Evolutionary conservation across 169 alveolate genomes (phyloP), one percentile per base, ranked within the genome.

Genomic region (Blepharisma undulans): DNA sequence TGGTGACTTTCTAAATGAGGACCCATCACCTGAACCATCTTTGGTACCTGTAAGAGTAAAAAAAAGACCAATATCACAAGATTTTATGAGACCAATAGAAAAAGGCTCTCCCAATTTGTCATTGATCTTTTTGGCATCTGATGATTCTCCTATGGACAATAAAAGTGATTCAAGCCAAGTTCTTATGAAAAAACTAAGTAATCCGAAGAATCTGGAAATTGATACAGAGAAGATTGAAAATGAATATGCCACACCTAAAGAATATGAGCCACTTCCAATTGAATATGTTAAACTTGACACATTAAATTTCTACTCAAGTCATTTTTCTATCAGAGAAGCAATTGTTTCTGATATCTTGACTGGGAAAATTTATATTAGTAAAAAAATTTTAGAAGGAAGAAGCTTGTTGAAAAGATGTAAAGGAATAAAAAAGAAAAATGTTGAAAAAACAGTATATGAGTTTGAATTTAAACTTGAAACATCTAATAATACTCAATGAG

Each of bases 201-300:
- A 21, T 30, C 89, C 78, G 10, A 36, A 36, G 18, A 59, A 60
- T 10, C 89, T 82, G 8, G 29, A 82, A 30, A 82, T 82, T 59
- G 72, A 82, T 30, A 82, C 89, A 19, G 74, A 82, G 22, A 21
- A 30, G 12, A 36, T 82, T 36, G 89, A 82, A 82, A 59, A 59
- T 22, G 89, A 59, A 22, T 60, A 82, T 60, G 29, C 74, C 10
- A 32, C 89, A 0, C 89, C 89, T n/a, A 22, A 32, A 36, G 78
- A 22, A 22, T 21, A 19, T 4, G 60, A 82, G 7, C 33, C n/a
- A 60, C 34, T 21, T 27, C 71, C 34, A 29, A 22, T 32, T 29
- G 86, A 29, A 29, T 27, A 27, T n/a, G 25, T 78, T 34, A 78
- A 25, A 29, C 86, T 78, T 25, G 33, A 72, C 29, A 32, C 60